Conservation (phyloP, 768 basidiomycete genomes). For the Tulasnella sp. region DNA sequence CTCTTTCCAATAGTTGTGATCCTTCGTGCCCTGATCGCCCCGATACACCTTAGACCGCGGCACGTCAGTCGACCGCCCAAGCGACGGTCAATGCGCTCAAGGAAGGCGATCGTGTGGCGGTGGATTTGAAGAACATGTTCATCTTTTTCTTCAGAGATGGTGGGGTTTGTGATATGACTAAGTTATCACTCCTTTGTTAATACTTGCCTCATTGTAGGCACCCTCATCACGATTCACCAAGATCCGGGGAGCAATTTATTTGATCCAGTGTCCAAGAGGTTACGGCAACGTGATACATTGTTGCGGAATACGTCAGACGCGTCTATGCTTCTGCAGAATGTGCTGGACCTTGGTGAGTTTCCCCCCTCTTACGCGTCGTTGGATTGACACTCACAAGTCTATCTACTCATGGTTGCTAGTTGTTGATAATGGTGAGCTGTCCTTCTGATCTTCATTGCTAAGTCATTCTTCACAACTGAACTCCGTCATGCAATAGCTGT, state of each 20-base stretch:
- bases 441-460: background rate
- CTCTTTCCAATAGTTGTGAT: background rate
- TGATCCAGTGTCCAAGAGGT: slow-evolving; percentile 43
- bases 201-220: too few species aligned
- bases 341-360: slow-evolving; percentile 30
- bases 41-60: background rate
- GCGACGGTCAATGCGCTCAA: slow-evolving; percentile 31
- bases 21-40: background rate
- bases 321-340: slow-evolving; percentile 53
- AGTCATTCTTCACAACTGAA: background rate
- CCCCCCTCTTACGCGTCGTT: background rate
- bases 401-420: background rate
- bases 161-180: slow-evolving; percentile 20
- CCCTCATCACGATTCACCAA: slow-evolving; percentile 51
- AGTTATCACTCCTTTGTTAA: too few species aligned
- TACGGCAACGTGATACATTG: slow-evolving; percentile 47
- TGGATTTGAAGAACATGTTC: slow-evolving; percentile 52
- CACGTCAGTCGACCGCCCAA: background rate
- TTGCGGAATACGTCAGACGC: slow-evolving; percentile 55
- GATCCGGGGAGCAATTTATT: slow-evolving; percentile 36
- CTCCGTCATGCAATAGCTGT: slow-evolving; percentile 30
- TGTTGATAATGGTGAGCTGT: slow-evolving; percentile 36
- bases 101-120: slow-evolving; percentile 47
- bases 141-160: slow-evolving; percentile 61
- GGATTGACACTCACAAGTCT: background rate